Conservation (phyloP, 2,329 filamentous ascomycete genomes). For the Alternaria panax region DNA sequence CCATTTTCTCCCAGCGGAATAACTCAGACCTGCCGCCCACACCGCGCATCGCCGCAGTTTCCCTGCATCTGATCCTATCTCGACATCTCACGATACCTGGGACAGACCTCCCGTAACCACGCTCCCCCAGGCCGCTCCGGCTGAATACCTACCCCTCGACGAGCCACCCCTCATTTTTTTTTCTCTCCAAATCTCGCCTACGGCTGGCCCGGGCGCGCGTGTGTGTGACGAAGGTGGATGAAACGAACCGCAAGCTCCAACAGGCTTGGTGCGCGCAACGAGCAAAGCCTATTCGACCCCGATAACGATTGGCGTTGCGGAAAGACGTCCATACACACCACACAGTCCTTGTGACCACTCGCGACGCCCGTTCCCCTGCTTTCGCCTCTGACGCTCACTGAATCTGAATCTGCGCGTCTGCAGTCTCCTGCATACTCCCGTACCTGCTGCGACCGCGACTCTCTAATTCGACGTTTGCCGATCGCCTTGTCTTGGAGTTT, state of each 20-base stretch:
- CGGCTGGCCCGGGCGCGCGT: constrained; percentile 33
- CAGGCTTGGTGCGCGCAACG: constrained; percentile 34
- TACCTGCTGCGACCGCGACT: constrained; percentile 16
- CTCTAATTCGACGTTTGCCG: constrained; percentile 7
- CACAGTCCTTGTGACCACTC: constrained; percentile 36
- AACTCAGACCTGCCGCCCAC: constrained; percentile 26
- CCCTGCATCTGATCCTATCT: constrained; percentile 30
- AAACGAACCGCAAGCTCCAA: constrained; percentile 31
- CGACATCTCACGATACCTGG: constrained; percentile 23
- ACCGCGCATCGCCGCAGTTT: constrained; percentile 20
- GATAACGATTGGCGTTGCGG: constrained; percentile 33
- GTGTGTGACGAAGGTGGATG: constrained; percentile 38
- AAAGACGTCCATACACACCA: constrained; percentile 19
- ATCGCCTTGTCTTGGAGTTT: constrained; percentile 9
- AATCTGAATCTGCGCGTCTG: constrained; percentile 22
- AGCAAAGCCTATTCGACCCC: constrained; percentile 27
- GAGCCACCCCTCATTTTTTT: constrained; percentile 28
- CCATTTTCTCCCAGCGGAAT: constrained; percentile 27
- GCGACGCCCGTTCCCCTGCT: constrained; percentile 24
- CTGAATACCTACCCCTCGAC: constrained; percentile 24
- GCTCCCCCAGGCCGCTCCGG: constrained; percentile 8
- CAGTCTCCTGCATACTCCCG: constrained; percentile 22
- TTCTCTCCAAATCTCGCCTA: constrained; percentile 24
- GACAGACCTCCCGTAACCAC: constrained; percentile 7
- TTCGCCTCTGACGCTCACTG: constrained; percentile 24